These are phyloP conservation scores for Ilyonectria sp. DNA, from an alignment of 2,329 filamentous ascomycete genomes.

Conservation along the genomic window DNA sequence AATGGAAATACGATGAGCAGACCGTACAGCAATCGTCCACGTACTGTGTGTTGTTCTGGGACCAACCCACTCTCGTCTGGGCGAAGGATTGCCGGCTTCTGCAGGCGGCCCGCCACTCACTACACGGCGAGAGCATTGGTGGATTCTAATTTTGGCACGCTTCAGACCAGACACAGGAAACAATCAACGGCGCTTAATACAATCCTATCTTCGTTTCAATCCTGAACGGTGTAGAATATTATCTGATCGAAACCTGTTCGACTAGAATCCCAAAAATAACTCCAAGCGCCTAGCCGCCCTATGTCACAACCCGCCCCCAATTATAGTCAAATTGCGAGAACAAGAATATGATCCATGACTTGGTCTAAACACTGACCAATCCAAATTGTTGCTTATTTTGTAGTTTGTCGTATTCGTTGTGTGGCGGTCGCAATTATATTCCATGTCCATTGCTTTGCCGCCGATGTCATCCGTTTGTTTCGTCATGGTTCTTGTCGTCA, in stretches of 20 bases:
- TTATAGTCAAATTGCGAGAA: neutral
- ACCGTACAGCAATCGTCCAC: neutral
- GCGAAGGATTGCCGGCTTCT: neutral
- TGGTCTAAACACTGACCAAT: neutral
- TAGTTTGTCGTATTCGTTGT: neutral
- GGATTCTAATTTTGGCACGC: slow-evolving; percentile 1
- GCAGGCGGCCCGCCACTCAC: neutral
- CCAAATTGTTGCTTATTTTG: neutral
- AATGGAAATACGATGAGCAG: neutral
- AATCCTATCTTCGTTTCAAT: neutral
- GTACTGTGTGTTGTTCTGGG: neutral
- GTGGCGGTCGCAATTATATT: neutral
- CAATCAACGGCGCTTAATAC: neutral
- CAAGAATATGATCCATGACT: neutral
- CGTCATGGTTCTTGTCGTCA: neutral
- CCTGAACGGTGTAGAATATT: neutral
- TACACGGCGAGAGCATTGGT: too few species aligned
- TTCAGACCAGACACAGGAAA: neutral
- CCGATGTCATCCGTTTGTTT: neutral
- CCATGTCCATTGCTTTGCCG: neutral
- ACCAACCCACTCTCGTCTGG: neutral
- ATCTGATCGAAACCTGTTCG: neutral
- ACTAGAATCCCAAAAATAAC: neutral
- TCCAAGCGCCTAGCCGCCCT: neutral
- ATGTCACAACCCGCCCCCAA: neutral